A percentile compares a stretch with the other conserved stretches of the same genome.
Evolutionary conservation across 805 yeast species (phyloP).

Genomic region (Kodamaea neixiangensis): DNA sequence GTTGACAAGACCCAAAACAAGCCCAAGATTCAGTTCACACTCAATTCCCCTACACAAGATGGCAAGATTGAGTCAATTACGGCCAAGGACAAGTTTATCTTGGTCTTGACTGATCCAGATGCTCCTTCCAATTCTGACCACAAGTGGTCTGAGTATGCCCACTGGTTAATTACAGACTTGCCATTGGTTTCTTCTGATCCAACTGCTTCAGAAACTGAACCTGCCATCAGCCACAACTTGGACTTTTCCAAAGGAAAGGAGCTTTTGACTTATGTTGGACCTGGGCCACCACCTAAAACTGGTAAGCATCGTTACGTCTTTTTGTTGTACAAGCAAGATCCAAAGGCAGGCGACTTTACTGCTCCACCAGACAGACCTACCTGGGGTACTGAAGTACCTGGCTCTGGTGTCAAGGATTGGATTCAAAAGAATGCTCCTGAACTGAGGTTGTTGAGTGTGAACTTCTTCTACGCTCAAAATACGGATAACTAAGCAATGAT

Average conservation of each 20-base stretch:
- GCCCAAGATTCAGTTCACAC: slow-evolving; percentile 69
- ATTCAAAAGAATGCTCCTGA: slow-evolving; percentile 58
- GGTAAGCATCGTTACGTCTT: slow-evolving; percentile 88
- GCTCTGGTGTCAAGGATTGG: slow-evolving; percentile 77
- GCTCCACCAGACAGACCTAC: slow-evolving; percentile 59
- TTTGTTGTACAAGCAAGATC: slow-evolving; percentile 68
- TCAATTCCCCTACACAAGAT: slow-evolving; percentile 48
- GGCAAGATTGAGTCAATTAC: slow-evolving; percentile 40
- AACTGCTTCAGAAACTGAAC: slow-evolving; percentile 30
- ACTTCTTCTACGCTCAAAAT: slow-evolving; percentile 83
- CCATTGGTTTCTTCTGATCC: slow-evolving; percentile 38
- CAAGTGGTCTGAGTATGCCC: slow-evolving; percentile 87
- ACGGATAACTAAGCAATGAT: slow-evolving; percentile 20
- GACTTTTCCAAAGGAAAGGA: slow-evolving; percentile 40
- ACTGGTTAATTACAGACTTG: slow-evolving; percentile 65
- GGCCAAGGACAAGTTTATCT: slow-evolving; percentile 58
- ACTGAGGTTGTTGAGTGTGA: slow-evolving; percentile 64
- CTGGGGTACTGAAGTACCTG: slow-evolving; percentile 89
- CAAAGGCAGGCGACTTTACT: slow-evolving; percentile 36
- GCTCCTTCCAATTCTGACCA: slow-evolving; percentile 84
- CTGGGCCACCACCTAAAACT: slow-evolving; percentile 87
- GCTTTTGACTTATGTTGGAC: slow-evolving; percentile 67
- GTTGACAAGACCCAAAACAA: slow-evolving; percentile 65
- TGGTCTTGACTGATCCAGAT: slow-evolving; percentile 90
- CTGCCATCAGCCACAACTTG: slow-evolving; percentile 25